These are phyloP conservation scores for Capsicum chinense DNA, from an alignment of 257 asterid species.

Conservation along the genomic window DNA sequence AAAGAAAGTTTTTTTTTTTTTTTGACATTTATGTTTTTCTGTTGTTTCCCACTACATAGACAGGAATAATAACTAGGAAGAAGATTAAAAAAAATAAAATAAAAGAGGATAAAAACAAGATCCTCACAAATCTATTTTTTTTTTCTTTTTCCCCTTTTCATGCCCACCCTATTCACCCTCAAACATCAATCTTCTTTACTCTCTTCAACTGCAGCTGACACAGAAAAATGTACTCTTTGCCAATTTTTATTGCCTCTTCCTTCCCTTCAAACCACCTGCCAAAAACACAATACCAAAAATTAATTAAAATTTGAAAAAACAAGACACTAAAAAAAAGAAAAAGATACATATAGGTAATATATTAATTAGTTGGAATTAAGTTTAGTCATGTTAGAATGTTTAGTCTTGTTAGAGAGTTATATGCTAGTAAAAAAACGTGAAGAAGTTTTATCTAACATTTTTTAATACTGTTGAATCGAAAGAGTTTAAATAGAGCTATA, in stretches of 20 bases:
- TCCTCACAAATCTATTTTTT: conserved; percentile 48
- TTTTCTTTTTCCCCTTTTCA: conserved; percentile 23
- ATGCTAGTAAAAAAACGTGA: too few relatives aligned
- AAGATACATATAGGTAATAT: too few relatives aligned
- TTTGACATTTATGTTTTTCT: conserved; percentile 44
- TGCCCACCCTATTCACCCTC: conserved; percentile 19
- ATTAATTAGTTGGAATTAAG: background rate
- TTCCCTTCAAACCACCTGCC: conserved; percentile 62
- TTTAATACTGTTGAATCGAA: background rate
- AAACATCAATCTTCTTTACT: conserved; percentile 35
- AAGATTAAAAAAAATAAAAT: conserved; percentile 41
- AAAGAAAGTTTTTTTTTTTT: background rate
- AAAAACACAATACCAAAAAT: conserved; percentile 16
- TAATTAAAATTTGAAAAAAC: background rate
- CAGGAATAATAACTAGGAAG: conserved; percentile 53
- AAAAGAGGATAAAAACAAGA: conserved; percentile 47
- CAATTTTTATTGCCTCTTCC: conserved; percentile 58
- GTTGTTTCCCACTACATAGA: conserved; percentile 73
- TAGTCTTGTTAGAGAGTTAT: background rate
- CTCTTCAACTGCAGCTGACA: conserved; percentile 25
- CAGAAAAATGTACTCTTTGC: conserved; percentile 36
- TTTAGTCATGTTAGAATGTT: background rate
- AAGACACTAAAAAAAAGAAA: background rate
- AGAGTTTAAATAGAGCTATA: background rate
- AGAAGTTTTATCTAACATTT: background rate